Evolutionary conservation across 2,329 filamentous ascomycete species (phyloP).

Genomic region (Cladorrhinum sp.): DNA sequence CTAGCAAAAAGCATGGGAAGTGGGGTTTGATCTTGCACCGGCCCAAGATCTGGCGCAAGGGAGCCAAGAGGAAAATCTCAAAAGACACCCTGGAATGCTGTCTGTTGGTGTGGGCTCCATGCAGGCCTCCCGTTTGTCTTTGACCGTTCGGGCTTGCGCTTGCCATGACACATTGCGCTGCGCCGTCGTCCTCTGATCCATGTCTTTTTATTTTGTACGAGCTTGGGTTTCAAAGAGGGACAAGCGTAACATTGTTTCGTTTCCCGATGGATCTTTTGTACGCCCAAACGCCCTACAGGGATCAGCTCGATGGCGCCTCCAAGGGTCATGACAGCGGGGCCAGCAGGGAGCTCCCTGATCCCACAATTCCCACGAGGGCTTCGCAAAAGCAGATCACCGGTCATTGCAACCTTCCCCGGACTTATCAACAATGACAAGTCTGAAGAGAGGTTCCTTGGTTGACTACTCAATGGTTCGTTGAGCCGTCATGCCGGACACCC

Average conservation of each 20-base stretch:
- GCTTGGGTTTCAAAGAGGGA: neutral
- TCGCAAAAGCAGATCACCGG: neutral
- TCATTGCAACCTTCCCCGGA: constrained; percentile 7
- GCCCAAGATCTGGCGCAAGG: neutral
- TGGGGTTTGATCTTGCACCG: neutral
- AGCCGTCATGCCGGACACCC: neutral
- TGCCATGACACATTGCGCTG: no score
- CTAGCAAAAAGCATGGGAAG: neutral
- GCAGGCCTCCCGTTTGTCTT: no score
- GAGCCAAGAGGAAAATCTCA: neutral
- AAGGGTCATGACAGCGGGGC: constrained; percentile 3
- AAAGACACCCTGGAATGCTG: neutral
- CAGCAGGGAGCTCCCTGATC: neutral
- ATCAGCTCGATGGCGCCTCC: constrained; percentile 5
- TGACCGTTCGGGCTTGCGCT: no score
- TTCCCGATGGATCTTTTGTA: constrained; percentile 4
- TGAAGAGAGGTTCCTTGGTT: neutral
- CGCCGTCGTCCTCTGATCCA: no score
- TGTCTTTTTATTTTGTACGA: neutral
- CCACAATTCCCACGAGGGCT: constrained; percentile 1
- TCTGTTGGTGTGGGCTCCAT: no score
- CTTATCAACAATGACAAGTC: neutral
- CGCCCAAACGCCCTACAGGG: neutral
- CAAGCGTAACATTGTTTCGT: constrained; percentile 8
- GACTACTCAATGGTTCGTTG: neutral